Evolutionary conservation across 1,139 yeast species (phyloP).

Genomic region (Geotrichum restrictum): DNA sequence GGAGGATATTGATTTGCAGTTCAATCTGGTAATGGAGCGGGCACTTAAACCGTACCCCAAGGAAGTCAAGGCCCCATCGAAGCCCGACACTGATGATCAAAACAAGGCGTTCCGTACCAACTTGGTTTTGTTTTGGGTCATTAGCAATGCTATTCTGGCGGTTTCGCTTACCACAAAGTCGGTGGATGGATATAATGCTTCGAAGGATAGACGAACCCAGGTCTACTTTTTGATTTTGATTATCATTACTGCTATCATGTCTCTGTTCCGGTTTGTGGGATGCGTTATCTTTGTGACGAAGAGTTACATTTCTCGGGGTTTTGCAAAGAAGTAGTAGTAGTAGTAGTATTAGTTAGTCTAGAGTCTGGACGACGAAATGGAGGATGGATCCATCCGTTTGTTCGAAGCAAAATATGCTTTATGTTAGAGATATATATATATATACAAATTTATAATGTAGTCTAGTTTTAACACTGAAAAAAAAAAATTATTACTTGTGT

Average conservation of each 20-base stretch:
- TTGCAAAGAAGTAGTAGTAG: slow-evolving; percentile 15
- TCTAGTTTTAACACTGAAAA: no score
- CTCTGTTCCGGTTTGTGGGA: slow-evolving; percentile 68
- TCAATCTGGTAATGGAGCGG: slow-evolving; percentile 44
- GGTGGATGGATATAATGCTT: slow-evolving; percentile 21
- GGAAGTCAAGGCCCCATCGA: slow-evolving; percentile 36
- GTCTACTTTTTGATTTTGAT: slow-evolving; percentile 67
- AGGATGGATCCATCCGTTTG: no score
- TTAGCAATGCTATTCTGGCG: slow-evolving; percentile 65
- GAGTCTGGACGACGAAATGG: no score
- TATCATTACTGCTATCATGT: slow-evolving; percentile 80
- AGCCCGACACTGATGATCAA: slow-evolving; percentile 46
- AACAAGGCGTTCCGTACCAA: slow-evolving; percentile 76
- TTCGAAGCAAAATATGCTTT: no score
- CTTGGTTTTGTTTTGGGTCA: slow-evolving; percentile 75
- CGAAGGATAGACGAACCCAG: slow-evolving; percentile 42
- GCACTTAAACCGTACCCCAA: slow-evolving; percentile 44
- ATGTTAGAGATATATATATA: no score
- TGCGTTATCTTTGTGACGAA: slow-evolving; percentile 55
- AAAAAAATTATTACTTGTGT: no score
- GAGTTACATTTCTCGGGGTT: slow-evolving; percentile 35
- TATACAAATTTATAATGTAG: no score
- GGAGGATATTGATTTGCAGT: slow-evolving; percentile 53
- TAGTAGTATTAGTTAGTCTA: no score
- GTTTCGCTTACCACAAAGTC: slow-evolving; percentile 53